Evolutionary conservation across 805 yeast genomes (phyloP).

Genomic region (Wickerhamomyces mucosus): DNA sequence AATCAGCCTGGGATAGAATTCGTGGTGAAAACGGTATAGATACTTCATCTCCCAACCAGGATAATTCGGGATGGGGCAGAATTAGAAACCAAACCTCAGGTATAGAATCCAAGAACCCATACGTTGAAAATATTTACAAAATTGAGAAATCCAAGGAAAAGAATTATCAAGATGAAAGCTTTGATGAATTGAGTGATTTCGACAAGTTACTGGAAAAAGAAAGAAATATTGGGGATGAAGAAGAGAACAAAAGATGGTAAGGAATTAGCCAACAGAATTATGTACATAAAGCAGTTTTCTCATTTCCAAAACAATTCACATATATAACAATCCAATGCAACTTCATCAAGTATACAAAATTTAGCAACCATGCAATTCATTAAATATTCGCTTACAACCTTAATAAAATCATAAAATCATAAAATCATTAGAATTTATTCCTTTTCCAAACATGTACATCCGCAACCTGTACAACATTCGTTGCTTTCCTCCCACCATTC

Average conservation of each 20-base stretch:
- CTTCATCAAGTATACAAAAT: too few species aligned
- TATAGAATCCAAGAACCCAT: conserved; percentile 5
- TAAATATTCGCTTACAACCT: too few species aligned
- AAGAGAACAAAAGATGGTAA: conserved; percentile 13
- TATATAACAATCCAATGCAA: too few species aligned
- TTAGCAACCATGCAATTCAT: too few species aligned
- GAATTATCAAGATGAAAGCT: not conserved
- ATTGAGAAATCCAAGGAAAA: not conserved
- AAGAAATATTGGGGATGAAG: conserved; percentile 10
- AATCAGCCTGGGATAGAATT: conserved; percentile 30
- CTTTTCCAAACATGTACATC: conserved; percentile 53
- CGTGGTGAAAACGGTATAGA: conserved; percentile 20
- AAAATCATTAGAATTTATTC: too few species aligned
- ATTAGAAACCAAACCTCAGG: conserved; percentile 13
- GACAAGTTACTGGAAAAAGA: conserved; percentile 19
- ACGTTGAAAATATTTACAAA: conserved; percentile 9
- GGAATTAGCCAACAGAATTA: too few species aligned
- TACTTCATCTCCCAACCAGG: conserved; percentile 1
- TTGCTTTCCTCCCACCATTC: conserved; percentile 60
- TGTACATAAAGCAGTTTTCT: too few species aligned
- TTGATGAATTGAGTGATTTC: conserved; percentile 12
- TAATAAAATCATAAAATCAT: too few species aligned
- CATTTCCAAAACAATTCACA: too few species aligned
- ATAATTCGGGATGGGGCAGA: conserved; percentile 25
- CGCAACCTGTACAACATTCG: conserved; percentile 83